Conservation (phyloP, 2,329 filamentous ascomycete genomes). For the Cercospora sesami region DNA sequence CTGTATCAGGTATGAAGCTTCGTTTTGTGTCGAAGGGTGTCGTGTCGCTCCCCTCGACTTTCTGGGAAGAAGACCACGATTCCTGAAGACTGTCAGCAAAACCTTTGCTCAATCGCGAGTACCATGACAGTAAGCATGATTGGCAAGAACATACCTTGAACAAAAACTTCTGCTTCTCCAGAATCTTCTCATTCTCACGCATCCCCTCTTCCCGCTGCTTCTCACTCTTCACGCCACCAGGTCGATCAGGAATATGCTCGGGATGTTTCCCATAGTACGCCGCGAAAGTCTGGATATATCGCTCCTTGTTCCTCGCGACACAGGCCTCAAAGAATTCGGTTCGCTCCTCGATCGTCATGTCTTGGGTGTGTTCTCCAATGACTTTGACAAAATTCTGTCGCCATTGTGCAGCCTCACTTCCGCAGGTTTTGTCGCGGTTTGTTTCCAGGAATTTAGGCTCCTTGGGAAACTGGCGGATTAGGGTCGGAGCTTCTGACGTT, state of each 20-base stretch:
- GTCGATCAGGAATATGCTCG: constrained; percentile 16
- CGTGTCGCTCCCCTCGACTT: background rate
- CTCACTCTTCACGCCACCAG: constrained; percentile 11
- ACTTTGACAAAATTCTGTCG: constrained; percentile 12
- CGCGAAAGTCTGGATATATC: constrained; percentile 10
- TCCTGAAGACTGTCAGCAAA: background rate
- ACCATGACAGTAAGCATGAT: no score
- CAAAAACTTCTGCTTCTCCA: background rate
- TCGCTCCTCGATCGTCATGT: constrained; percentile 10
- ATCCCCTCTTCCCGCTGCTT: constrained; percentile 1
- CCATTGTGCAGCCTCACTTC: constrained; percentile 8
- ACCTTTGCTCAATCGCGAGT: background rate
- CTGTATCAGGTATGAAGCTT: background rate
- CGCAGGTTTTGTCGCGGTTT: constrained; percentile 9
- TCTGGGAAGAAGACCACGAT: background rate
- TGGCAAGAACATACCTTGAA: background rate
- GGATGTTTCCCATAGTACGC: constrained; percentile 13
- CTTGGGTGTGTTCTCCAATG: constrained; percentile 7
- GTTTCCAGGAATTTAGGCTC: constrained; percentile 5
- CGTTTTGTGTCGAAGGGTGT: background rate
- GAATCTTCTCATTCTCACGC: background rate
- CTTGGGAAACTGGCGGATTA: constrained; percentile 3
- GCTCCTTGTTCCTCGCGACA: constrained; percentile 2
- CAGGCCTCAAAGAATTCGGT: constrained; percentile 14
- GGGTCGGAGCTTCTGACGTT: constrained; percentile 7